phyloP scores from a whole-genome alignment of 2,329 filamentous ascomycete genomes.

The Pezicula carpinea region DNA sequence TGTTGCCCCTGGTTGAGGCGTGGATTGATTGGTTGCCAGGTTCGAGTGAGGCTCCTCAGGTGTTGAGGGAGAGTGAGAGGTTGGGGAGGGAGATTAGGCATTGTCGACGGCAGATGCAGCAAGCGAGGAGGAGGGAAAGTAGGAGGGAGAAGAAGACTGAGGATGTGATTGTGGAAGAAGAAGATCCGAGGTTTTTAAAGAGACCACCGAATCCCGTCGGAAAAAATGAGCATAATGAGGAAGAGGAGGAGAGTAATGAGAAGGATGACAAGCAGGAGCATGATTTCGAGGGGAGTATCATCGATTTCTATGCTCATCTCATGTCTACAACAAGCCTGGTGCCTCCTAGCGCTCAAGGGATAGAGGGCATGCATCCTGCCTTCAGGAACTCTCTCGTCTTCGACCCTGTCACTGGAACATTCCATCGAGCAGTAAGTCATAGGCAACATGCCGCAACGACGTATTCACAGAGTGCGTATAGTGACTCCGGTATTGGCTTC shows the following conservation, averaged over 20 bases:
- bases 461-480: constrained; percentile 7
- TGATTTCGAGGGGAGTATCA: constrained; percentile 15
- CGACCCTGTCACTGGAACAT: constrained; percentile 1
- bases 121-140: constrained; percentile 6
- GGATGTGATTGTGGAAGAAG: neutral
- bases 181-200: neutral
- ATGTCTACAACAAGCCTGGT: constrained; percentile 5
- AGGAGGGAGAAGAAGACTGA: constrained; percentile 2
- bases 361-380: constrained; percentile 3
- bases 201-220: too few relatives aligned
- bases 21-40: constrained; percentile 14
- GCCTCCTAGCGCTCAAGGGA: neutral
- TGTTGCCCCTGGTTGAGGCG: constrained; percentile 15
- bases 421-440: neutral
- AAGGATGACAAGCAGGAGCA: constrained; percentile 3
- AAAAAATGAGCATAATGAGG: neutral
- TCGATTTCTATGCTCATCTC: constrained; percentile 15
- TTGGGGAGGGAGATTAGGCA: constrained; percentile 12
- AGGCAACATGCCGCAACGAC: neutral
- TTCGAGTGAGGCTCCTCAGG: neutral
- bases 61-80: constrained; percentile 5
- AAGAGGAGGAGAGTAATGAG: constrained; percentile 2
- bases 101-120: constrained; percentile 13
- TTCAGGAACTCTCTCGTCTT: constrained; percentile 2
- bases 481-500: constrained; percentile 1